These are phyloP conservation scores for Umbelopsis ramanniana DNA, from an alignment of 192 early-diverging fungal species.

Conservation along the genomic window DNA sequence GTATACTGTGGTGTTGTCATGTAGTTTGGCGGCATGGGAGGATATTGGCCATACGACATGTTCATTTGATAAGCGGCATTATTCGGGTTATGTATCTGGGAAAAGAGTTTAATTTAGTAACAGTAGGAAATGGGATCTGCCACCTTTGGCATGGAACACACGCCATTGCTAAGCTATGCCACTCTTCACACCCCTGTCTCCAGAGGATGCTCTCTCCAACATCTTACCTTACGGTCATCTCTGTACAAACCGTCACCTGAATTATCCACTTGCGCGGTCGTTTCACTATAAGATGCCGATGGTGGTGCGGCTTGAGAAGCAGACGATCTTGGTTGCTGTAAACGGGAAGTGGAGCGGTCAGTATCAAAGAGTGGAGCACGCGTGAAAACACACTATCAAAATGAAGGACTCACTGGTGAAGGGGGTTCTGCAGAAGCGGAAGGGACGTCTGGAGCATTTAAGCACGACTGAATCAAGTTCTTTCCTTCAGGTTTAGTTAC, in stretches of 20 bases:
- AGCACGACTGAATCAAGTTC: constrained; percentile 88
- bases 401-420: constrained; percentile 7
- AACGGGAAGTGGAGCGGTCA: not conserved
- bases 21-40: constrained; percentile 6
- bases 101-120: not conserved
- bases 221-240: constrained; percentile 10
- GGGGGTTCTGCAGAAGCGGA: constrained; percentile 12
- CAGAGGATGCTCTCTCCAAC: not conserved
- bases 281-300: not conserved
- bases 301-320: not conserved
- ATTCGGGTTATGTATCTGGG: not conserved
- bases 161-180: not conserved
- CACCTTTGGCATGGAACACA: too few species aligned
- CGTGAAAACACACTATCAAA: not conserved
- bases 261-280: not conserved
- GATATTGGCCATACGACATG: constrained; percentile 9
- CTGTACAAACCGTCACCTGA: constrained; percentile 6
- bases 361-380: not conserved
- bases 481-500: constrained; percentile 92
- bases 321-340: constrained; percentile 9
- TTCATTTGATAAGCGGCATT: constrained; percentile 16
- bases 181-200: not conserved
- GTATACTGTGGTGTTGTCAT: constrained; percentile 9
- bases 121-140: too few species aligned
- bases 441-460: constrained; percentile 77